Percentiles rank a stretch among this genome's conserved stretches.
Conservation (phyloP, 2,329 filamentous ascomycete genomes). For the Aureobasidium sp. region DNA sequence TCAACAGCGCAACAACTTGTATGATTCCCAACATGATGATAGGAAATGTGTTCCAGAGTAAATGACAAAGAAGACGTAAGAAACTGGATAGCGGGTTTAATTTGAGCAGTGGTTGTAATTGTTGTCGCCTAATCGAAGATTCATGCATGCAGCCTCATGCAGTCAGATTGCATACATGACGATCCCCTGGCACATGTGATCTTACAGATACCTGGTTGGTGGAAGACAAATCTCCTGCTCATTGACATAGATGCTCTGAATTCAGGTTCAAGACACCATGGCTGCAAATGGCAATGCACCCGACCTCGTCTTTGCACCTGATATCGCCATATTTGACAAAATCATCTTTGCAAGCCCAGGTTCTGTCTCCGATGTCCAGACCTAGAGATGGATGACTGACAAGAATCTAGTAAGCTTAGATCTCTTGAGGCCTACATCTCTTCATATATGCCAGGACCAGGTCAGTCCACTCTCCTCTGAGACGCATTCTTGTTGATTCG, state of each 20-base stretch:
- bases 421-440: too few species aligned
- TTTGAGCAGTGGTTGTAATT: background rate
- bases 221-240: background rate
- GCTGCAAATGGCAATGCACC: too few species aligned
- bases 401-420: too few species aligned
- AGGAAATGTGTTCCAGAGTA: background rate
- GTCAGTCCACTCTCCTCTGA: too few species aligned
- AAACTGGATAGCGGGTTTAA: background rate
- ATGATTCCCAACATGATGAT: background rate
- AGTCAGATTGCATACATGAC: background rate
- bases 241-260: background rate
- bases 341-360: too few species aligned
- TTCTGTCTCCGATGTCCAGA: too few species aligned
- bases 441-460: too few species aligned
- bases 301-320: too few species aligned
- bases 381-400: too few species aligned
- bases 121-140: background rate
- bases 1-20: background rate
- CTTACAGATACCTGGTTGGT: background rate
- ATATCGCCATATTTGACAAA: too few species aligned
- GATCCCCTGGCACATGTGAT: background rate
- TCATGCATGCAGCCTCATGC: background rate
- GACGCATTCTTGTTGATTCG: too few species aligned
- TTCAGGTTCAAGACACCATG: background rate
- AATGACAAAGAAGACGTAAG: background rate